phyloP scores from a whole-genome alignment of 179 eudicot species.

The Patellifolia procumbens region DNA sequence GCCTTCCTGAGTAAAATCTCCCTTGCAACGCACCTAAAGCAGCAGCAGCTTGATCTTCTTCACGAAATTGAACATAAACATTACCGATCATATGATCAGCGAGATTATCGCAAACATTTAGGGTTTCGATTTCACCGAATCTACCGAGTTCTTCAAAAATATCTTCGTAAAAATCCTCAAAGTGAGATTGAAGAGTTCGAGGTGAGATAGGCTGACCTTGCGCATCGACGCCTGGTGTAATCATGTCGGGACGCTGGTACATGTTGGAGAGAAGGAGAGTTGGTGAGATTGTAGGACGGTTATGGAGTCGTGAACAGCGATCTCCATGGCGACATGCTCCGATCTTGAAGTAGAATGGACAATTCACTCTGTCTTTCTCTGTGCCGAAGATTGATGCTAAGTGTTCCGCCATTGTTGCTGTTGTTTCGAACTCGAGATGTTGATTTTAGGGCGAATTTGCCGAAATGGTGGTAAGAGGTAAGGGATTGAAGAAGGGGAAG shows the following conservation, averaged over 20 bases:
- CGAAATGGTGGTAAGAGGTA: not conserved
- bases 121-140: constrained; percentile 56
- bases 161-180: constrained; percentile 60
- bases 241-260: constrained; percentile 71
- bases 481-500: no score
- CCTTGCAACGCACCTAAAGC: constrained; percentile 49
- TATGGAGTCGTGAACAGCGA: constrained; percentile 70
- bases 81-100: constrained; percentile 73
- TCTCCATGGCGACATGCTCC: constrained; percentile 71
- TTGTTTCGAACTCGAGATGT: not conserved
- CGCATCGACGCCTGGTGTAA: constrained; percentile 71
- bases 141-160: constrained; percentile 53
- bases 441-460: not conserved
- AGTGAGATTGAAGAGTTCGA: constrained; percentile 51
- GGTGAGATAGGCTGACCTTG: constrained; percentile 69
- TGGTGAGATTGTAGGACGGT: constrained; percentile 55
- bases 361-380: constrained; percentile 70
- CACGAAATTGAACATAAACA: constrained; percentile 60
- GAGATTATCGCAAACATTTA: constrained; percentile 65
- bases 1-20: constrained; percentile 53
- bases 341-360: constrained; percentile 74
- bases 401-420: constrained; percentile 58
- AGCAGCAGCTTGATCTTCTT: constrained; percentile 61
- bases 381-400: constrained; percentile 73
- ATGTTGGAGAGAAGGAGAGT: constrained; percentile 65